Evolutionary conservation across 257 asterid species (phyloP).

Genomic region (Capsicum rhomboideum): DNA sequence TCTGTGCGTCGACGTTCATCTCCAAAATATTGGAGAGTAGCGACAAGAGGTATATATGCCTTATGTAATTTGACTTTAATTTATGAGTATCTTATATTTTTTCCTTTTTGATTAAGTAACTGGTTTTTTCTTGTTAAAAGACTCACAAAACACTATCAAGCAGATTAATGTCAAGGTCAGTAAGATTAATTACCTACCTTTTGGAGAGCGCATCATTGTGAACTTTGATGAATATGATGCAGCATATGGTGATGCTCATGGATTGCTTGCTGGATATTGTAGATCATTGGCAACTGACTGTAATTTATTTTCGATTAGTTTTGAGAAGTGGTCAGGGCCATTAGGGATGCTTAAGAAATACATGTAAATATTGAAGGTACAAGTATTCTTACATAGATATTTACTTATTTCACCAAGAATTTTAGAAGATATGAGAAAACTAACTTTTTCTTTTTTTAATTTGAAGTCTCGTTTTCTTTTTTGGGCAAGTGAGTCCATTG

Average conservation of each 20-base stretch:
- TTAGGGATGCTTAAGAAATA: not conserved
- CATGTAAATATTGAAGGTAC: not conserved
- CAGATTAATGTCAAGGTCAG: not conserved
- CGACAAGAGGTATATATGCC: too few species aligned
- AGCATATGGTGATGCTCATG: not conserved
- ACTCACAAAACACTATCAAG: not conserved
- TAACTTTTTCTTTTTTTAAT: not conserved
- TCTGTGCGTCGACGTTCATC: not conserved
- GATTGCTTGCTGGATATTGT: not conserved
- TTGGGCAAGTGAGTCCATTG: not conserved
- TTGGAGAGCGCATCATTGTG: not conserved
- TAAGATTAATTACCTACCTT: not conserved
- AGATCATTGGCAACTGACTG: not conserved
- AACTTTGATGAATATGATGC: too few species aligned
- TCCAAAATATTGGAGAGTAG: not conserved
- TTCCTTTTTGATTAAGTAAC: too few species aligned
- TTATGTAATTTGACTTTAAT: too few species aligned
- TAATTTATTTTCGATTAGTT: not conserved
- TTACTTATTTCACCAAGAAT: too few species aligned
- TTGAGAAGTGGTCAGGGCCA: not conserved
- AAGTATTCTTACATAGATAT: too few species aligned
- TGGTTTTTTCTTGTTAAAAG: not conserved
- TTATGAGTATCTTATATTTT: not conserved
- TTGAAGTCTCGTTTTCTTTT: not conserved
- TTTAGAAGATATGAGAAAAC: not conserved